Evolutionary conservation across 129 eudicot genomes (phyloP).

Genomic region (Tagetes patula): DNA sequence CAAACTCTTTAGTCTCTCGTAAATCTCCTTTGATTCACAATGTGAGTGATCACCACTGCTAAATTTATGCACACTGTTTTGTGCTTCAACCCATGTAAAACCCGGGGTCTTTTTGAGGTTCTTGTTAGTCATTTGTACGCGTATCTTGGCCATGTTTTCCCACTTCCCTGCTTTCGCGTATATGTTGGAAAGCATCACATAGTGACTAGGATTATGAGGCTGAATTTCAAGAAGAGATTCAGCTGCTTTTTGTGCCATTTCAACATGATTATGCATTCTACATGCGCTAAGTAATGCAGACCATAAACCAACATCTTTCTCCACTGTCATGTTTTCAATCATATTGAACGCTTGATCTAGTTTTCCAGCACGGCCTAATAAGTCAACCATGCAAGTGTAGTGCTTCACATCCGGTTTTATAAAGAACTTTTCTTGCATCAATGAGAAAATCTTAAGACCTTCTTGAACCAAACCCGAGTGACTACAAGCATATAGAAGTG

Average conservation of each 20-base stretch:
- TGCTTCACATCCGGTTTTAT: slow-evolving; percentile 64
- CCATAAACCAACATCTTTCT: slow-evolving; percentile 66
- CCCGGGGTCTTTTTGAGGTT: slow-evolving; percentile 67
- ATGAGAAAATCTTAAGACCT: slow-evolving; percentile 48
- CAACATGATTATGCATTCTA: slow-evolving; percentile 56
- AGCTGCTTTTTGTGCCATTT: slow-evolving; percentile 72
- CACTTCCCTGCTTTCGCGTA: slow-evolving; percentile 69
- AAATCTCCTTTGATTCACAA: slow-evolving; percentile 44
- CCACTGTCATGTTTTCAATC: slow-evolving; percentile 54
- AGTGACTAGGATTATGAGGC: slow-evolving; percentile 59
- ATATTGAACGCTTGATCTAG: slow-evolving; percentile 41
- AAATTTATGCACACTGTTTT: slow-evolving; percentile 40
- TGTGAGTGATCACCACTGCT: slow-evolving; percentile 57
- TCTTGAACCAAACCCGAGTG: slow-evolving; percentile 68
- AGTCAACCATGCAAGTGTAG: slow-evolving; percentile 69
- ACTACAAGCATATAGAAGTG: slow-evolving; percentile 62
- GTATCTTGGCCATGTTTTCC: slow-evolving; percentile 64
- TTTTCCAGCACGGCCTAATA: slow-evolving; percentile 68
- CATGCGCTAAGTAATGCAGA: slow-evolving; percentile 62
- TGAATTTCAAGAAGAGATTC: slow-evolving; percentile 52
- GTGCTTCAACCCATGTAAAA: slow-evolving; percentile 72
- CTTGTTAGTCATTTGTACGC: slow-evolving; percentile 49
- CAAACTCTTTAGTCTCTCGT: slow-evolving; percentile 48
- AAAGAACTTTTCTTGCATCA: slow-evolving; percentile 52
- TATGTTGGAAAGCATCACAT: slow-evolving; percentile 62